Percentiles rank a stretch among this genome's conserved stretches.
Conservation (phyloP, 139 green algal genomes). For the Marvania coccoides region DNA sequence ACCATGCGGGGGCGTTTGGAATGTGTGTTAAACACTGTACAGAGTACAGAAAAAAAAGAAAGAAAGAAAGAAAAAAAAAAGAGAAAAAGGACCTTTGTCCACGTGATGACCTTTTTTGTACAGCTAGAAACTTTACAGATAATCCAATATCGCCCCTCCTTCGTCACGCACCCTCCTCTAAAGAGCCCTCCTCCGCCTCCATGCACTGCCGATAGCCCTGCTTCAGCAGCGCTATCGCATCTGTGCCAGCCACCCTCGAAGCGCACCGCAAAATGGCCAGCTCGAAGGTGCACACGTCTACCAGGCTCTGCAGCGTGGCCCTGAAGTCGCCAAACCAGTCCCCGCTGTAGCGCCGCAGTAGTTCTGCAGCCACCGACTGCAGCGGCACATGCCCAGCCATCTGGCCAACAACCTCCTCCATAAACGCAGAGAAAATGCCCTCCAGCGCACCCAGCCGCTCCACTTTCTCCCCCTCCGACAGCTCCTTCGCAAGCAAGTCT, state of each 20-base stretch:
- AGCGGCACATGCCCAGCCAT: constrained; percentile 44
- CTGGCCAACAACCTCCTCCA: constrained; percentile 38
- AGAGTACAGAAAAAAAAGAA: too few species aligned
- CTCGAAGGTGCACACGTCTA: constrained; percentile 36
- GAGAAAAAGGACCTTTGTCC: too few species aligned
- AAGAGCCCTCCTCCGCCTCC: too few species aligned
- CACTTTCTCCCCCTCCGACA: not conserved
- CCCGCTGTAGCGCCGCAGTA: constrained; percentile 24
- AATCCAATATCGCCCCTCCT: too few species aligned
- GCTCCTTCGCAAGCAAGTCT: too few species aligned
- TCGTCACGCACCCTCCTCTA: too few species aligned
- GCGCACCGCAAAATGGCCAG: constrained; percentile 32
- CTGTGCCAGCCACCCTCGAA: constrained; percentile 14
- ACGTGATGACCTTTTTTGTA: too few species aligned
- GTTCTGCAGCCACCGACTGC: constrained; percentile 25
- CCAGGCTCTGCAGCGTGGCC: constrained; percentile 34
- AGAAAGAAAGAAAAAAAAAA: too few species aligned
- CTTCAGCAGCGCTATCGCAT: not conserved
- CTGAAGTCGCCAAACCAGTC: constrained; percentile 41
- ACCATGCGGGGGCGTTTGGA: too few species aligned
- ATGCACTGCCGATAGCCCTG: not conserved
- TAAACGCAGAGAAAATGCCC: constrained; percentile 7
- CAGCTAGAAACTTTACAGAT: too few species aligned
- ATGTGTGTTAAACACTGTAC: too few species aligned
- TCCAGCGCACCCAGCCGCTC: not conserved